Evolutionary conservation across 768 basidiomycete species (phyloP), one percentile per base, ranked within the genome.

Genomic region (Boletus fagicola): DNA sequence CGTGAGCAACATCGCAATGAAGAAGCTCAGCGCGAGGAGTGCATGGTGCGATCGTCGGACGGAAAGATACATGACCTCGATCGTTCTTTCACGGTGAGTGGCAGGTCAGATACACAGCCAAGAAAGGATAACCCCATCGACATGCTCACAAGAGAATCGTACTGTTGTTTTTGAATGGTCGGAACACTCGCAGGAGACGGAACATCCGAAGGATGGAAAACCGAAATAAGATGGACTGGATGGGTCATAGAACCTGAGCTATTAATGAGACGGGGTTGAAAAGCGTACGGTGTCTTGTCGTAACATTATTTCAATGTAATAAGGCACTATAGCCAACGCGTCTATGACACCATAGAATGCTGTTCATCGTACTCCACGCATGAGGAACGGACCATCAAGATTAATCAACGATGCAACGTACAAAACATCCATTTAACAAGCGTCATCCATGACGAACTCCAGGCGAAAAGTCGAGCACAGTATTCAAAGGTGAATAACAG

Each of bases 191-290:
- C 26, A 95, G 72, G 3, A 96, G 80, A 33, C 94, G 86, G 72
- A 95, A 94, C 74, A 92, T 93, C 39, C 94, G 80, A 36, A 97
- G 75, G 54, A 96, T 95, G 0, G 92, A 93, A 70, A 95, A 97
- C 18, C 94, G 81, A 73, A 95, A 96, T 52, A 93, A 77, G 35
- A 88, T 87, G 5, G 90, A 87, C 90, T 92, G 67, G 33, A 51
- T 33, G 39, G 28, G 15, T 48, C 9, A 51, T 47, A 38, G 30
- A 45, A 42, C 24, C 2, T 45, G 39, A 45, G 33, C 5, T 35
- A 16, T 28, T n/a, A 53, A 45, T 33, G 10, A 28, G 39, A 50
- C 30, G 62, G 58, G 40, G 44, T 28, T 11, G 30, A n/a, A 49
- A 51, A 33, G 74, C 83, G 45, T 62, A 92, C 91, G 2, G 92